Percentiles rank a stretch among this genome's conserved stretches.
These are phyloP conservation scores for Lanmaoa pseudosensibilis DNA, from an alignment of 768 basidiomycete genomes.

Conservation along the genomic window DNA sequence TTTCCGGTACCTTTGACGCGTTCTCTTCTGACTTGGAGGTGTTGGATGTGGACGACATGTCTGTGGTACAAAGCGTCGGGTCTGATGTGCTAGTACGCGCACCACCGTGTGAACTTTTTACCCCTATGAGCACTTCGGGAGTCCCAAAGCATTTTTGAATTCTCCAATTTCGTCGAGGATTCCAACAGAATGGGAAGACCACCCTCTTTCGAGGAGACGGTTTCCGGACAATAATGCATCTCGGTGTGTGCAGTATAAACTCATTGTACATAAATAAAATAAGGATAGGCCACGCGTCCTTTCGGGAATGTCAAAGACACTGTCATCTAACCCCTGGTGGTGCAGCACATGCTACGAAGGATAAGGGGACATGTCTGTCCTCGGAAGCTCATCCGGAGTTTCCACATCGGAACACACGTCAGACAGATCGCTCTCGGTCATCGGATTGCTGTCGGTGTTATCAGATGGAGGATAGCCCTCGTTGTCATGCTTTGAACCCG, in stretches of 20 bases:
- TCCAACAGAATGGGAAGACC: too few relatives aligned
- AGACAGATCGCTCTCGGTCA: constrained; percentile 27
- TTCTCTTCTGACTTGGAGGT: constrained; percentile 43
- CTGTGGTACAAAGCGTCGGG: background rate
- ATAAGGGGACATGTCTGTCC: constrained; percentile 3
- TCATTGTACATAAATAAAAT: constrained; percentile 33
- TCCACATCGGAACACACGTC: constrained; percentile 27
- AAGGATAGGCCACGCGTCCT: constrained; percentile 29
- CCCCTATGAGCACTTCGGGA: background rate
- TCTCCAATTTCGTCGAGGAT: too few relatives aligned
- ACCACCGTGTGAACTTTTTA: constrained; percentile 24
- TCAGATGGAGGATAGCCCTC: constrained; percentile 27
- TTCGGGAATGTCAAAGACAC: constrained; percentile 6
- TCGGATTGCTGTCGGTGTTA: constrained; percentile 15
- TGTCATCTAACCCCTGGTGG: constrained; percentile 9
- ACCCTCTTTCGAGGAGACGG: background rate
- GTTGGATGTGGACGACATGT: constrained; percentile 47
- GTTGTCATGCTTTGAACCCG: constrained; percentile 15
- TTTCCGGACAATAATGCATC: background rate
- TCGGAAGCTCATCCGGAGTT: constrained; percentile 28
- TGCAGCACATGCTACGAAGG: constrained; percentile 17
- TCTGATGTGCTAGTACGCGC: constrained; percentile 8
- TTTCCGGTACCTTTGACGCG: constrained; percentile 32
- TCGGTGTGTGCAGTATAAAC: constrained; percentile 5
- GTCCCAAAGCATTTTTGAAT: too few relatives aligned